Percentiles rank a stretch among this genome's conserved stretches.
phyloP scores from a whole-genome alignment of 208 protist genomes.

The Endotrypanum monterogeii region DNA sequence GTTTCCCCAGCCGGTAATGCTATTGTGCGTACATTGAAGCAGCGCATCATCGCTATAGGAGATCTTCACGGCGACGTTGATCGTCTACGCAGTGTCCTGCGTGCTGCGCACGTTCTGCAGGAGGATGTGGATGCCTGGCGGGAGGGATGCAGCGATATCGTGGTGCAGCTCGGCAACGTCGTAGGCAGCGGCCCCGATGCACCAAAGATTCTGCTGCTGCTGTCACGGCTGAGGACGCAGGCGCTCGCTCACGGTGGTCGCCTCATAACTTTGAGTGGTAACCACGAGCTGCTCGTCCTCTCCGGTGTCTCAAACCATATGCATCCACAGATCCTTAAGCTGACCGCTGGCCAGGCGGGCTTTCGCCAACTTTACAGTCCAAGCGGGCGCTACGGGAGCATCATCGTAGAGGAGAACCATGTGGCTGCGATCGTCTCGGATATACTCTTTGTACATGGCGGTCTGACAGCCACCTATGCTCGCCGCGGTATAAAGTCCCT shows the following conservation, averaged over 20 bases:
- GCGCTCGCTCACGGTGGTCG: slow-evolving; percentile 49
- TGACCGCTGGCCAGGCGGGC: slow-evolving; percentile 24
- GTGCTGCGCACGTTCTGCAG: slow-evolving; percentile 44
- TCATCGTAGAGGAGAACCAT: slow-evolving; percentile 41
- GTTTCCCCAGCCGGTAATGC: slow-evolving; percentile 1
- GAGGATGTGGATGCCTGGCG: slow-evolving; percentile 32
- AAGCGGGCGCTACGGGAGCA: slow-evolving; percentile 42
- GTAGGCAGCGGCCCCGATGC: slow-evolving; percentile 50
- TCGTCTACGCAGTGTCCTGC: slow-evolving; percentile 35
- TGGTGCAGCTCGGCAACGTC: slow-evolving; percentile 79
- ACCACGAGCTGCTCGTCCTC: slow-evolving; percentile 62
- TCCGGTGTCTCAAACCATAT: slow-evolving; percentile 16
- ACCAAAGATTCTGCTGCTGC: slow-evolving; percentile 47
- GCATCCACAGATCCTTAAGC: slow-evolving; percentile 20
- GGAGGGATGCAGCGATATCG: slow-evolving; percentile 33
- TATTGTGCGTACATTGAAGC: background rate
- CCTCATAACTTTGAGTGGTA: slow-evolving; percentile 63
- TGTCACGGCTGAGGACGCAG: slow-evolving; percentile 20
- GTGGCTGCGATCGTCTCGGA: slow-evolving; percentile 26
- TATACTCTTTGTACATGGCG: slow-evolving; percentile 69
- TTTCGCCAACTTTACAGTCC: slow-evolving; percentile 32
- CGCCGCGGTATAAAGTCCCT: slow-evolving; percentile 27
- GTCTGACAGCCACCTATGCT: slow-evolving; percentile 39
- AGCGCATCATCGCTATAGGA: slow-evolving; percentile 55
- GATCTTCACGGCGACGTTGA: slow-evolving; percentile 66